Evolutionary conservation across 441 rosid species (phyloP).

Genomic region (Populus hybrid): DNA sequence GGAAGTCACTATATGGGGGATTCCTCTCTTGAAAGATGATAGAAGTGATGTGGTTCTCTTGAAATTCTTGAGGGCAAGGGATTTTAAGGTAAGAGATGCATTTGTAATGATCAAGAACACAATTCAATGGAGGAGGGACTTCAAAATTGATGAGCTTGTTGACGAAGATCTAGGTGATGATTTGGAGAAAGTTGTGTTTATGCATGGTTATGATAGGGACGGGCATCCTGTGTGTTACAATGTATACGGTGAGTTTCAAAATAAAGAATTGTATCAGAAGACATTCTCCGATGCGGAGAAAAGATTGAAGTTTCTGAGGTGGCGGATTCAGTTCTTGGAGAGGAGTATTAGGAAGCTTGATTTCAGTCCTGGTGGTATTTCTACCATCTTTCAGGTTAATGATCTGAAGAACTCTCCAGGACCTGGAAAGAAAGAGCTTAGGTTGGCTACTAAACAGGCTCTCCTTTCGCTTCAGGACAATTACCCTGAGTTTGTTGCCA

Average conservation of each 20-base stretch:
- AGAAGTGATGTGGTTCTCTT: conserved; percentile 69
- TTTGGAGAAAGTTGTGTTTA: conserved; percentile 73
- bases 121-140: conserved; percentile 68
- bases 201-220: conserved; percentile 75
- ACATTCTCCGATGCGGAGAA: conserved; percentile 72
- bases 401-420: conserved; percentile 90
- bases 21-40: conserved; percentile 72
- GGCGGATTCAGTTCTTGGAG: conserved; percentile 92
- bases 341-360: conserved; percentile 79
- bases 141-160: conserved; percentile 61
- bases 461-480: conserved; percentile 89
- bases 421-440: conserved; percentile 65
- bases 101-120: conserved; percentile 68
- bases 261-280: conserved; percentile 61
- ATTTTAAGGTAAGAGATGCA: conserved; percentile 75
- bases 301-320: conserved; percentile 60
- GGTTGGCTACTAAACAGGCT: conserved; percentile 79
- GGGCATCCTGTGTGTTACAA: conserved; percentile 92
- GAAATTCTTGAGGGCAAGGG: conserved; percentile 81
- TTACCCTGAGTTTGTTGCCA: conserved; percentile 90
- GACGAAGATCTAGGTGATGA: conserved; percentile 74
- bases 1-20: conserved; percentile 62
- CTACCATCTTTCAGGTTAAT: conserved; percentile 68
- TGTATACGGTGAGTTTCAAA: conserved; percentile 87
- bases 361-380: conserved; percentile 58